Evolutionary conservation across 2,329 filamentous ascomycete species (phyloP).

Genomic region (Fusarium keratoplasticum): DNA sequence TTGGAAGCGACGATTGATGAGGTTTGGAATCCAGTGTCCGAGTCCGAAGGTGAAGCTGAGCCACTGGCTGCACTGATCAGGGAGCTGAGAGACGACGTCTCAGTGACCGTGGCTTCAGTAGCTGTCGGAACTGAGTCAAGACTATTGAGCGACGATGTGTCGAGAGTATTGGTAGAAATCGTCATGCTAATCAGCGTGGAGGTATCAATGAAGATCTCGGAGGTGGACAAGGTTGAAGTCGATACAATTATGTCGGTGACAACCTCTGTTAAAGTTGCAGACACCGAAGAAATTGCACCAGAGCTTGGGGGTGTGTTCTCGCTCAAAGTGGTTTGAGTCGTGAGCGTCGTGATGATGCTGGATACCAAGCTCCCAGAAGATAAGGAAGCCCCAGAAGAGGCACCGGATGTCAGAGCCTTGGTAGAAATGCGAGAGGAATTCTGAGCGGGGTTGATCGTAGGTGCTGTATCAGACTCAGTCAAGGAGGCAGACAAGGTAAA

Average conservation of each 20-base stretch:
- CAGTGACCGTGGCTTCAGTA: not conserved
- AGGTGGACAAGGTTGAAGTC: not conserved
- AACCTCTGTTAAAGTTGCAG: not conserved
- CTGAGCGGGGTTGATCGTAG: constrained; percentile 8
- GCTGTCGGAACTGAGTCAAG: not conserved
- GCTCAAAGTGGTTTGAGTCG: not conserved
- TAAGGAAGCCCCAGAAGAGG: not conserved
- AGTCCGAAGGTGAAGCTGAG: not conserved
- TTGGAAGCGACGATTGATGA: not conserved
- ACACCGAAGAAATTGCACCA: not conserved
- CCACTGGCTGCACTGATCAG: not conserved
- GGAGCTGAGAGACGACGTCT: not conserved
- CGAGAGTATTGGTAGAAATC: not conserved
- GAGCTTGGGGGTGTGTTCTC: not conserved
- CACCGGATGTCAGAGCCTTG: not conserved
- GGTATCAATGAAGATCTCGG: not conserved
- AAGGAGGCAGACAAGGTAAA: constrained; percentile 1
- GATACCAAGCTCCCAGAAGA: not conserved
- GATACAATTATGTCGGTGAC: constrained; percentile 8
- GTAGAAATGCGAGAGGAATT: constrained; percentile 11
- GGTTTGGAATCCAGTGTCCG: constrained; percentile 1
- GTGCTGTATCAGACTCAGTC: not conserved
- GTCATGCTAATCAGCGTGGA: not conserved
- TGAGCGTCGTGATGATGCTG: not conserved
- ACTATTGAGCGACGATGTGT: not conserved